phyloP scores from a whole-genome alignment of 2,329 filamentous ascomycete species.

The Boeremia exigua region DNA sequence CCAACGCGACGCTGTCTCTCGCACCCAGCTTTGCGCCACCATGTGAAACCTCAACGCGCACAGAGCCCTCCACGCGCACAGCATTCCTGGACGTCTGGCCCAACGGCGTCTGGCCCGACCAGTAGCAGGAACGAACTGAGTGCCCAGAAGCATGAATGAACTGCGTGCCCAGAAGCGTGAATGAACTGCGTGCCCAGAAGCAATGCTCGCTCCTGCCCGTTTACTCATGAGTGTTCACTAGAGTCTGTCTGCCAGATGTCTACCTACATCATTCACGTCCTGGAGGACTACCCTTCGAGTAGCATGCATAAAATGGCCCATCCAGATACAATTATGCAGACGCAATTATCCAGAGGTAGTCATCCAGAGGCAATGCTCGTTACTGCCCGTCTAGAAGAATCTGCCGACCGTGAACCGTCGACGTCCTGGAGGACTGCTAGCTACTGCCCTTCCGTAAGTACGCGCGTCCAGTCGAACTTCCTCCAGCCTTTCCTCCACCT shows the following conservation, averaged over 20 bases:
- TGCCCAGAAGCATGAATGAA: neutral
- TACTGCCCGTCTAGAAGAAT: no score
- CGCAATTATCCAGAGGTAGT: no score
- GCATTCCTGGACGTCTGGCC: slow-evolving; percentile 4
- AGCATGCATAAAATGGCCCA: no score
- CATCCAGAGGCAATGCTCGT: no score
- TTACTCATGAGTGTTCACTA: no score
- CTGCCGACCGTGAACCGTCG: no score
- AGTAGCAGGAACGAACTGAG: neutral
- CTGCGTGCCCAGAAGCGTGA: neutral
- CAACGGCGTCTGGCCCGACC: neutral
- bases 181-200: no score
- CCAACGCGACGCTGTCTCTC: slow-evolving; percentile 3
- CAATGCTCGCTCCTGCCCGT: no score
- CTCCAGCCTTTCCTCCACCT: slow-evolving; percentile 84
- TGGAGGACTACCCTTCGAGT: slow-evolving; percentile 49
- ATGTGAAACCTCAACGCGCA: slow-evolving; percentile 24
- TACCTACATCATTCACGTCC: neutral
- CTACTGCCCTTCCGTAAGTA: slow-evolving; percentile 58
- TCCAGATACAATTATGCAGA: no score
- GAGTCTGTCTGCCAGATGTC: no score
- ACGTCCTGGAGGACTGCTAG: neutral
- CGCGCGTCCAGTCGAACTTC: slow-evolving; percentile 88
- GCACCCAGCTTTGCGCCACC: slow-evolving; percentile 20
- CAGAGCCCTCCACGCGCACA: slow-evolving; percentile 22